Base-by-base conservation (phyloP, 108 stramenopile species). In the Pinguiococcus pyrenoidosus region DNA sequence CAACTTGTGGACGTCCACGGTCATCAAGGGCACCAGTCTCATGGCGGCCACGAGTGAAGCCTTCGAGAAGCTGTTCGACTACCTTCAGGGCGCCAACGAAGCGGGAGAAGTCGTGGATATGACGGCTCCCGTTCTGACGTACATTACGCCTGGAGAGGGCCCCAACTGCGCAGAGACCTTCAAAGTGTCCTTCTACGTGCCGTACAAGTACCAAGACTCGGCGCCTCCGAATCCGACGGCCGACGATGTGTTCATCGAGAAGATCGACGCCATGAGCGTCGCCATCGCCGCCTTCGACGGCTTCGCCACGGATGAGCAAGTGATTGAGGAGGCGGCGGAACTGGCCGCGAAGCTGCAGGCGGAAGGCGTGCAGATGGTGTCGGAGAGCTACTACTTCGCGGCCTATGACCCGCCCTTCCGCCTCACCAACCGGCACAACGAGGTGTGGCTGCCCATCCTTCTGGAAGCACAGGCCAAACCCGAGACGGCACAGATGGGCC, bases 371-470 rank as follows among this genome's bases (percentile, higher is more conserved):
- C 13, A 22, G 2, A 12, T 24, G 20, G 18, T 22, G 6, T 21
- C 3, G 7, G 43, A 18, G 5, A 25, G 13, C 24, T 44, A 44
- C 18, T 44, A 25, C 24, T 44, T 44, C 18, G 43, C 18, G 10
- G 43, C 43, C 23, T 44, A 44, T 12, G 43, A 44, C 12, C 13
- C 24, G 12, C 43, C 43, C 3, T 44, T 25, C 18, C 3, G 6
- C 18, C 18, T 44, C 10, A 44, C 13, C 13, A 44, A 44, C 18
- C 23, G 43, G 43, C 43, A 44, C 18, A 44, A 44, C 18, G 43
- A 44, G 43, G 43, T 25, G 5, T 44, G 43, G 43, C 23, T 44
- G n/a, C n/a, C n/a, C n/a, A n/a, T n/a, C n/a, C n/a, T n/a, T n/a
- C n/a, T n/a, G n/a, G n/a, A n/a, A n/a, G n/a, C n/a, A n/a, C n/a